Conservation (phyloP, 2,329 filamentous ascomycete species). For the Biscogniauxia mediterranea region DNA sequence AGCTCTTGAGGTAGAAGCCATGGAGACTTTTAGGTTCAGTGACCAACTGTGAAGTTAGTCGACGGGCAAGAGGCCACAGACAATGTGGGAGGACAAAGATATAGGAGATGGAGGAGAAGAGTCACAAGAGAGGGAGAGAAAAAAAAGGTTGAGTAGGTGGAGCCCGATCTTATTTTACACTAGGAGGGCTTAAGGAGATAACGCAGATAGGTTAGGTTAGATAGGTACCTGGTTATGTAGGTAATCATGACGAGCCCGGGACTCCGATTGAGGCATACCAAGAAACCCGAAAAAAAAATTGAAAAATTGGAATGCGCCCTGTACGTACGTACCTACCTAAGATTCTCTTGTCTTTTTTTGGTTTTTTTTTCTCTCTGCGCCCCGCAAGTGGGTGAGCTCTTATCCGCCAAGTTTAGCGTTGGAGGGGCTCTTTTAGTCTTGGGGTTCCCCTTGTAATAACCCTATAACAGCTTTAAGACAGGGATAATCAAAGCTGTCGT, state of each 20-base stretch:
- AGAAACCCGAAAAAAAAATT: background rate
- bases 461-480: background rate
- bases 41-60: constrained; percentile 18
- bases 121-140: background rate
- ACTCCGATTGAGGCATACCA: background rate
- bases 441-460: too few species aligned
- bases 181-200: background rate
- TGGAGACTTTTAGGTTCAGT: constrained; percentile 31
- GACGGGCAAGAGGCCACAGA: constrained; percentile 6
- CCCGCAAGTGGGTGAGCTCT: background rate
- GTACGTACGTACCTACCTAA: too few species aligned
- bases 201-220: background rate
- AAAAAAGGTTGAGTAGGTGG: background rate
- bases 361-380: too few species aligned
- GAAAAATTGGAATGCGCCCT: too few species aligned
- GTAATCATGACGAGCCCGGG: background rate
- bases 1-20: constrained; percentile 48
- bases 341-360: too few species aligned
- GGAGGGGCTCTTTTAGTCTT: background rate
- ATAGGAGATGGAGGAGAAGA: background rate
- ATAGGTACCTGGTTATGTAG: background rate
- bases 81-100: constrained; percentile 5
- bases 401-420: background rate
- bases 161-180: background rate
- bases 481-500: background rate